Conservation (phyloP, 1,139 yeast species). For the Suhomyces bribrorum region DNA sequence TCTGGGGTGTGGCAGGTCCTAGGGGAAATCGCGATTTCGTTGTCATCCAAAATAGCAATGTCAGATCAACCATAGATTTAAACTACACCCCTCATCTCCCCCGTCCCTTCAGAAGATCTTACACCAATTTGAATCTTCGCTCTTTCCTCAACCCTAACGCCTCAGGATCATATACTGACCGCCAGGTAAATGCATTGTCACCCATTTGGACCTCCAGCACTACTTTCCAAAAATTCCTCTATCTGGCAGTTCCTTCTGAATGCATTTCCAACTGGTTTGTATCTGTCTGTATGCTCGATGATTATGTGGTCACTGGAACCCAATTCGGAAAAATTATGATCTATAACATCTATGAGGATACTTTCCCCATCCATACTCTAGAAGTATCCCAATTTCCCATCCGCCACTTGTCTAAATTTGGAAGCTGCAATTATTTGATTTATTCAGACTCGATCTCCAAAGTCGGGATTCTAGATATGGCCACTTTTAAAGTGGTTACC, state of each 20-base stretch:
- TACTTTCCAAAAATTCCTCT: slow-evolving; percentile 18
- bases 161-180: slow-evolving; percentile 15
- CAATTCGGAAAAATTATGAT: slow-evolving; percentile 35
- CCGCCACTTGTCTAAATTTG: slow-evolving; percentile 21
- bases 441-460: slow-evolving; percentile 37
- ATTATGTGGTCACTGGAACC: slow-evolving; percentile 31
- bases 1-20: slow-evolving; percentile 7
- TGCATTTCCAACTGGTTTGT: slow-evolving; percentile 27
- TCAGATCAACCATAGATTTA: slow-evolving; percentile 9
- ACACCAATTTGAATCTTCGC: slow-evolving; percentile 9
- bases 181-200: slow-evolving; percentile 21
- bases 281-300: slow-evolving; percentile 21
- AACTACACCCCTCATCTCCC: slow-evolving; percentile 6
- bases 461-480: slow-evolving; percentile 31
- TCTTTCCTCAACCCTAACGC: slow-evolving; percentile 5
- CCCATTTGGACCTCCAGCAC: slow-evolving; percentile 27
- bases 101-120: slow-evolving; percentile 10
- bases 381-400: slow-evolving; percentile 35
- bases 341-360: slow-evolving; percentile 22
- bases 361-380: slow-evolving; percentile 17
- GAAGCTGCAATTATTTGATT: slow-evolving; percentile 22
- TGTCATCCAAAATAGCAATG: slow-evolving; percentile 11
- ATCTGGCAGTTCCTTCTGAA: slow-evolving; percentile 22
- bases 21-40: slow-evolving; percentile 7
- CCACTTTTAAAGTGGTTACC: slow-evolving; percentile 21